Evolutionary conservation across 2,329 filamentous ascomycete genomes (phyloP).

Genomic region (Microthyrium microscopicum): DNA sequence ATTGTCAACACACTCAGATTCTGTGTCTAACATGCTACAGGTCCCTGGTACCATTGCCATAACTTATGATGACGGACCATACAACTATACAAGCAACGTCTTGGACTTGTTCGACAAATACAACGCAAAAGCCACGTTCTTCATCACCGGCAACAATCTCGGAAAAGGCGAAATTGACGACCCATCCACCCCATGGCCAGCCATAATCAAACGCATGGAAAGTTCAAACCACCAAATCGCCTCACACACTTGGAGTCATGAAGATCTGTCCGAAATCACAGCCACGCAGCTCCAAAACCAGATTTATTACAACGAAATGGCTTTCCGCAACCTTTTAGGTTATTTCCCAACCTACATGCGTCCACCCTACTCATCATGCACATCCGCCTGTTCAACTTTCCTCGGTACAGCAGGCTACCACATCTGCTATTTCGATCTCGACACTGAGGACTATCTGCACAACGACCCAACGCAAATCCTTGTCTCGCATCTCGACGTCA

Average conservation of each 20-base stretch:
- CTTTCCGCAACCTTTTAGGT: slow-evolving; percentile 37
- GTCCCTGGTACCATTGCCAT: slow-evolving; percentile 42
- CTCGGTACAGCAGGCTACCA: slow-evolving; percentile 37
- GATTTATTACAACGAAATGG: slow-evolving; percentile 38
- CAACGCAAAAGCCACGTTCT: slow-evolving; percentile 50
- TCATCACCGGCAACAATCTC: slow-evolving; percentile 42
- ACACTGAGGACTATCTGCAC: slow-evolving; percentile 45
- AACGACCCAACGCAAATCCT: slow-evolving; percentile 30
- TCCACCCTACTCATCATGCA: slow-evolving; percentile 32
- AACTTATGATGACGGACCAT: slow-evolving; percentile 52
- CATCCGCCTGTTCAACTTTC: slow-evolving; percentile 22
- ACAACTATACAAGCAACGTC: slow-evolving; percentile 42
- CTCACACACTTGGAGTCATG: slow-evolving; percentile 40
- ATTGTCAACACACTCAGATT: neutral
- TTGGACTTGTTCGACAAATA: slow-evolving; percentile 44
- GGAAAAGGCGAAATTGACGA: slow-evolving; percentile 40
- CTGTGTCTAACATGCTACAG: neutral
- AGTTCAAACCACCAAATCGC: slow-evolving; percentile 43
- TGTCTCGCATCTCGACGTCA: slow-evolving; percentile 38
- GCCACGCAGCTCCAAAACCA: slow-evolving; percentile 27
- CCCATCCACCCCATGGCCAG: slow-evolving; percentile 25
- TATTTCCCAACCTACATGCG: slow-evolving; percentile 39
- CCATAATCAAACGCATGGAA: slow-evolving; percentile 39
- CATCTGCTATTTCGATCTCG: slow-evolving; percentile 43
- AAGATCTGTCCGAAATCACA: slow-evolving; percentile 29